phyloP scores from a whole-genome alignment of 2,329 filamentous ascomycete species.

The Exophiala sideris region DNA sequence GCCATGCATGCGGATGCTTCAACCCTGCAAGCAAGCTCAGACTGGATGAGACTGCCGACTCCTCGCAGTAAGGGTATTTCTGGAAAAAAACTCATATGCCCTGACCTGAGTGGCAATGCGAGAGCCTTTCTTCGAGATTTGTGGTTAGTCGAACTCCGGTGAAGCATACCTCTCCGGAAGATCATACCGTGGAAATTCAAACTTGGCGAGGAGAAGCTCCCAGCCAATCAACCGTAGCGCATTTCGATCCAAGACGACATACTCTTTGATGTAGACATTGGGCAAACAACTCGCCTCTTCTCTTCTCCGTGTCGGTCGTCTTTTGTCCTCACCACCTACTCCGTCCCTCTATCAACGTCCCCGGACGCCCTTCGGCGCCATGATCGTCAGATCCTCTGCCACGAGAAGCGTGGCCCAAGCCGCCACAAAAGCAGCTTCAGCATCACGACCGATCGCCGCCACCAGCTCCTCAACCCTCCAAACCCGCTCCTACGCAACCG shows the following conservation, averaged over 20 bases:
- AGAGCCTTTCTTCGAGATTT: too few species aligned
- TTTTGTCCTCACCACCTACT: not conserved
- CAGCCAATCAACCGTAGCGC: not conserved
- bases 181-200: not conserved
- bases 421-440: conserved; percentile 39
- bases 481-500: conserved; percentile 73
- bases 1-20: too few species aligned
- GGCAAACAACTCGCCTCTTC: not conserved
- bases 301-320: not conserved
- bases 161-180: not conserved
- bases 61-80: too few species aligned
- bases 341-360: conserved; percentile 1
- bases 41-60: too few species aligned
- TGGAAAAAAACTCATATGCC: too few species aligned
- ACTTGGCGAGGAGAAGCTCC: not conserved
- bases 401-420: conserved; percentile 31
- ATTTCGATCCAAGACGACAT: conserved; percentile 1
- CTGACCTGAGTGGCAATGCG: too few species aligned
- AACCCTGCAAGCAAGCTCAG: too few species aligned
- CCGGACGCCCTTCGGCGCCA: conserved; percentile 5
- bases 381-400: conserved; percentile 31
- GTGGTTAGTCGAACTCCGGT: not conserved
- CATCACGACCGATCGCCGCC: conserved; percentile 43
- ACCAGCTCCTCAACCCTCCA: conserved; percentile 39
- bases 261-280: not conserved